Evolutionary conservation across 129 eudicot genomes (phyloP), one percentile per base, ranked within the genome.

Genomic region (Logfia minima): DNA sequence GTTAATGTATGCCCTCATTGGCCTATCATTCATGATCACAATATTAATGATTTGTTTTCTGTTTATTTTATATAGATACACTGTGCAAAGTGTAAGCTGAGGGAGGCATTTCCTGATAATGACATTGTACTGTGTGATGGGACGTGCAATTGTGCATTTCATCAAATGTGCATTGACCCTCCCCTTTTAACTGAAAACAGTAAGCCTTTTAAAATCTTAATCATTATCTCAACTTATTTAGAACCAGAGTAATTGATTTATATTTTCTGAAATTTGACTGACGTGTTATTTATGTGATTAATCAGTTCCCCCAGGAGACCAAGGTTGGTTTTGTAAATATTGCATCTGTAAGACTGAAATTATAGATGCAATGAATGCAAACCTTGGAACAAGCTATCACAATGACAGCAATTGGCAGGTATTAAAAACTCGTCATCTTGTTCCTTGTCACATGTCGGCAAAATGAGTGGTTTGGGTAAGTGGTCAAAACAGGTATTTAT

Each of bases 121-220:
- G 97, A 94, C 84, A 91, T 94, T 29, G 87, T 94, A 84, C 89
- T 91, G 48, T 94, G 99, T 83, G 99, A 91, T 23, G 99, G 99
- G 71, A 89, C 96, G 16, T 94, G 99, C 83, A 94, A 89, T 75
- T 84, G 97, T 82, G 99, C 99, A 37, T 94, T 89, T 77, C 99
- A 94, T 82, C 97, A 94, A 81, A 84, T 91, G 77, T 94, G 99
- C 80, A 88, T 91, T 5, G 97, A 94, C 68, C 97, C 99, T 83
- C 99, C 99, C 14, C 85, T 94, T 75, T 75, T 84, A 55, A 91
- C 99, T 51, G 89, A 91, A 91, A 87, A 91, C 81, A 91, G 99
- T 94, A 81, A 91, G 96, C 61, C 83, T 64, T 74, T 22, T 59
- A 26, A 72, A 56, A 73, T 56, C 74, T 73, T 43, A 21, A 29